phyloP scores from a whole-genome alignment of 768 basidiomycete genomes.

The Artomyces pyxidatus region DNA sequence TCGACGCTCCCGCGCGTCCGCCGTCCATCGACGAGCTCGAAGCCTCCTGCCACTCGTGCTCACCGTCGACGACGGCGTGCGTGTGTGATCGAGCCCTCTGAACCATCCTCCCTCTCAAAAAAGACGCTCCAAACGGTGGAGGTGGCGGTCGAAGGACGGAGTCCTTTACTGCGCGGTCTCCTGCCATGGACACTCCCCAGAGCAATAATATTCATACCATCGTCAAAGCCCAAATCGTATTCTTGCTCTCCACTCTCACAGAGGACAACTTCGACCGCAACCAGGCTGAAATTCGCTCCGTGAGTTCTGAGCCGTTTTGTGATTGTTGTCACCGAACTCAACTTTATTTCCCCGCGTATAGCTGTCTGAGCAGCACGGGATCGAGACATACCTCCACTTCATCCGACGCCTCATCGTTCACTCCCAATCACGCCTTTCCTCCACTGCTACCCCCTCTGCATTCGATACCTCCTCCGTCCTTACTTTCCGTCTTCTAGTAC shows the following conservation, averaged over 20 bases:
- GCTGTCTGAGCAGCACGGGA: slow-evolving; percentile 95
- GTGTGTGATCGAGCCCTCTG: slow-evolving; percentile 10
- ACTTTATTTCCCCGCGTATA: slow-evolving; percentile 27
- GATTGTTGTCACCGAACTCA: slow-evolving; percentile 12
- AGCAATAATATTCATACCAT: slow-evolving; percentile 84
- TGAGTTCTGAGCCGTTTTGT: slow-evolving; percentile 35
- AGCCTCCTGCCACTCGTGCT: slow-evolving; percentile 12
- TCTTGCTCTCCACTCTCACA: slow-evolving; percentile 89
- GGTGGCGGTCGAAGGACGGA: slow-evolving; percentile 29
- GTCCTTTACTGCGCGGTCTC: slow-evolving; percentile 40
- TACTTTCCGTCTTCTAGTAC: slow-evolving; percentile 77
- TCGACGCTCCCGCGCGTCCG: background rate
- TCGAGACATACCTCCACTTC: slow-evolving; percentile 96
- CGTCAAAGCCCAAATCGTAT: slow-evolving; percentile 96
- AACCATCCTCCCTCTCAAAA: slow-evolving; percentile 22
- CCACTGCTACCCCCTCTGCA: slow-evolving; percentile 49
- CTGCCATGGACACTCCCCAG: slow-evolving; percentile 82
- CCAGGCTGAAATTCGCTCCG: slow-evolving; percentile 89
- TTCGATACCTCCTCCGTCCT: slow-evolving; percentile 72
- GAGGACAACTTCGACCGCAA: slow-evolving; percentile 97
- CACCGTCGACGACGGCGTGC: slow-evolving; percentile 18
- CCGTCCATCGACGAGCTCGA: background rate
- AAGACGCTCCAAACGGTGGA: slow-evolving; percentile 28
- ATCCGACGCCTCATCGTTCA: slow-evolving; percentile 92
- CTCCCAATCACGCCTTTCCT: slow-evolving; percentile 63